A percentile compares a stretch with the other conserved stretches of the same genome.
These are phyloP conservation scores for Fusarium guadeloupense DNA, from an alignment of 2,329 filamentous ascomycete genomes.

Conservation along the genomic window DNA sequence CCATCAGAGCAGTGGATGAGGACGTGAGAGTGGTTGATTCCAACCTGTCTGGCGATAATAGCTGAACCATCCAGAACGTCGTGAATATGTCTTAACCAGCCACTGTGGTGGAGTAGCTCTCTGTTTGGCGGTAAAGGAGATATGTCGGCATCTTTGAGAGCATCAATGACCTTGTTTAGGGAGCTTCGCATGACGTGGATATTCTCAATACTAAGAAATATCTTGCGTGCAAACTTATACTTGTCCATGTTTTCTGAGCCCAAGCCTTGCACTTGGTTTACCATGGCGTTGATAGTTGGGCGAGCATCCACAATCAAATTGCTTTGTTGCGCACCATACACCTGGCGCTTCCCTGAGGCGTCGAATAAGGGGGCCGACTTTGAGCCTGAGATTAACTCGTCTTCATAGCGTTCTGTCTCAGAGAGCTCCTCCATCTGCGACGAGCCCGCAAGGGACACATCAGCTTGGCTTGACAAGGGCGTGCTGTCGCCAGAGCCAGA, in stretches of 20 bases:
- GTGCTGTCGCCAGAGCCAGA: slow-evolving; percentile 48
- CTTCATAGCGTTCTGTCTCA: slow-evolving; percentile 73
- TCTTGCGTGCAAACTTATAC: slow-evolving; percentile 90
- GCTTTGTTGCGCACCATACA: slow-evolving; percentile 92
- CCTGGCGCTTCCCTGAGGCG: slow-evolving; percentile 66
- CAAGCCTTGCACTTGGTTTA: slow-evolving; percentile 91
- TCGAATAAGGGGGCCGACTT: slow-evolving; percentile 57
- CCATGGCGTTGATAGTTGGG: slow-evolving; percentile 91
- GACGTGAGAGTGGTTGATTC: slow-evolving; percentile 92
- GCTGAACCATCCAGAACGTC: slow-evolving; percentile 85
- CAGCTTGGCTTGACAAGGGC: slow-evolving; percentile 58
- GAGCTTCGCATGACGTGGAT: slow-evolving; percentile 98
- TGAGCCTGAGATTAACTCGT: slow-evolving; percentile 66
- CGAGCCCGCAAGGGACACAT: slow-evolving; percentile 51
- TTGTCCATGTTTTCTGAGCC: slow-evolving; percentile 98
- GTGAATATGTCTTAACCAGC: slow-evolving; percentile 90
- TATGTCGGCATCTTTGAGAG: slow-evolving; percentile 91
- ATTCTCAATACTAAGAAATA: slow-evolving; percentile 95
- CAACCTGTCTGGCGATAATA: slow-evolving; percentile 86
- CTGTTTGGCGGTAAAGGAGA: slow-evolving; percentile 82
- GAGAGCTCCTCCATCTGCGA: slow-evolving; percentile 60
- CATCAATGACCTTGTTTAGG: slow-evolving; percentile 85
- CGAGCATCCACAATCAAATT: slow-evolving; percentile 97
- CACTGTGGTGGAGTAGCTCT: slow-evolving; percentile 82
- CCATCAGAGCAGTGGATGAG: slow-evolving; percentile 98